A percentile compares a stretch with the other conserved stretches of the same genome.
phyloP scores from a whole-genome alignment of 495 filamentous ascomycete genomes.

The Hapsidospora chrysogenum region DNA sequence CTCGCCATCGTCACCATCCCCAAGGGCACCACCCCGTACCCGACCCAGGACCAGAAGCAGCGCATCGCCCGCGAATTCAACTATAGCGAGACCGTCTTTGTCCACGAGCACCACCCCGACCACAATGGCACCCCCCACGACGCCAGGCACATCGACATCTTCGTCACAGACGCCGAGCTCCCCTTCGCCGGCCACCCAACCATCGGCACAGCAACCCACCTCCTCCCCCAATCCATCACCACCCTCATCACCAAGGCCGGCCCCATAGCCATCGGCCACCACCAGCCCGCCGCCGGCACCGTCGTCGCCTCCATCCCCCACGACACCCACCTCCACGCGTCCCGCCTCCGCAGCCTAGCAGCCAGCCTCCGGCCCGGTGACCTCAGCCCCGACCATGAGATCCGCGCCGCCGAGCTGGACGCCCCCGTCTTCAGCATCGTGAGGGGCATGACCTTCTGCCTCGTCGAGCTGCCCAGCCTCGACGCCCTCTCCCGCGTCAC shows the following conservation, averaged over 20 bases:
- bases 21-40: conserved; percentile 11
- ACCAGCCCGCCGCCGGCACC: not conserved
- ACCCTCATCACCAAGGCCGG: conserved; percentile 48
- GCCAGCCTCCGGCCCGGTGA: conserved; percentile 7
- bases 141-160: conserved; percentile 47
- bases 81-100: conserved; percentile 68
- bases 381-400: conserved; percentile 9
- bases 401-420: conserved; percentile 16
- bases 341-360: conserved; percentile 8
- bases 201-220: conserved; percentile 48
- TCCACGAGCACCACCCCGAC: conserved; percentile 44
- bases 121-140: conserved; percentile 4
- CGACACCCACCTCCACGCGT: conserved; percentile 42
- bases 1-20: conserved; percentile 46
- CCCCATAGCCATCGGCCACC: conserved; percentile 15
- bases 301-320: conserved; percentile 46
- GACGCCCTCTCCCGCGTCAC: conserved; percentile 22
- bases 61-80: conserved; percentile 66
- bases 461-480: conserved; percentile 32
- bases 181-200: conserved; percentile 70
- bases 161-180: conserved; percentile 42
- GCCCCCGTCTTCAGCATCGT: conserved; percentile 46
- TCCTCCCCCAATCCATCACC: conserved; percentile 19
- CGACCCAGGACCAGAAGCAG: conserved; percentile 39
- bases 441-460: conserved; percentile 49